A percentile compares a stretch with the other conserved stretches of the same genome.
Evolutionary conservation across 495 filamentous ascomycete species (phyloP).

Genomic region (Penicillium riverlandense): DNA sequence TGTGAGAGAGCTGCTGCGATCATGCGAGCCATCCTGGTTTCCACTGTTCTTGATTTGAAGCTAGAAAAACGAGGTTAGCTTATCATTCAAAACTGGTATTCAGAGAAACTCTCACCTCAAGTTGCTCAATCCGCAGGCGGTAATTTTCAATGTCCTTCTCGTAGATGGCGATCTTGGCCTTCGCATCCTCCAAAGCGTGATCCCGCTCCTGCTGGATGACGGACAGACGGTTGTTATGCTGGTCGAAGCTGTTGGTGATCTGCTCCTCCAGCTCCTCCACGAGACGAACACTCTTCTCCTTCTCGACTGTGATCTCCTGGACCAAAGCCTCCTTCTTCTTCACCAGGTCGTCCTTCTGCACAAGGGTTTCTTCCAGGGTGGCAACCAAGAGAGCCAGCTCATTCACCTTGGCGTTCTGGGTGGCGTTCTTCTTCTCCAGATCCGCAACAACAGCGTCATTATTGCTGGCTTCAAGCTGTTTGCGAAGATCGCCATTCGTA

Average conservation of each 20-base stretch:
- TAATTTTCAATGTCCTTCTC: slow-evolving; percentile 49
- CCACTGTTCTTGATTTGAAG: slow-evolving; percentile 41
- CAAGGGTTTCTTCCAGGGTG: slow-evolving; percentile 51
- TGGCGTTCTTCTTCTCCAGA: slow-evolving; percentile 25
- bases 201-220: slow-evolving; percentile 52
- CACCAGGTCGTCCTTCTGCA: slow-evolving; percentile 64
- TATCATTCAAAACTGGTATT: neutral
- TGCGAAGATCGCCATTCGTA: slow-evolving; percentile 36
- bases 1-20: slow-evolving; percentile 73
- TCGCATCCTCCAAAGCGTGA: slow-evolving; percentile 42
- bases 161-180: slow-evolving; percentile 33
- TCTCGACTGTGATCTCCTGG: slow-evolving; percentile 51
- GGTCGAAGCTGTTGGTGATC: slow-evolving; percentile 88
- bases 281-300: slow-evolving; percentile 79
- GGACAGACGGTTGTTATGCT: slow-evolving; percentile 81
- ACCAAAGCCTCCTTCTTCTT: slow-evolving; percentile 61
- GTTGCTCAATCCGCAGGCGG: slow-evolving; percentile 41
- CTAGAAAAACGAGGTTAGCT: slow-evolving; percentile 4
- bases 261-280: slow-evolving; percentile 97
- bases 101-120: slow-evolving; percentile 29
- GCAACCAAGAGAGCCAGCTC: slow-evolving; percentile 47
- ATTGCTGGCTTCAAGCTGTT: slow-evolving; percentile 45
- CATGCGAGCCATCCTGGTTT: slow-evolving; percentile 29
- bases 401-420: slow-evolving; percentile 39
- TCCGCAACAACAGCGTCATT: slow-evolving; percentile 36